Conservation (phyloP, 352 stramenopile species). For the Phytopythium litorale region DNA sequence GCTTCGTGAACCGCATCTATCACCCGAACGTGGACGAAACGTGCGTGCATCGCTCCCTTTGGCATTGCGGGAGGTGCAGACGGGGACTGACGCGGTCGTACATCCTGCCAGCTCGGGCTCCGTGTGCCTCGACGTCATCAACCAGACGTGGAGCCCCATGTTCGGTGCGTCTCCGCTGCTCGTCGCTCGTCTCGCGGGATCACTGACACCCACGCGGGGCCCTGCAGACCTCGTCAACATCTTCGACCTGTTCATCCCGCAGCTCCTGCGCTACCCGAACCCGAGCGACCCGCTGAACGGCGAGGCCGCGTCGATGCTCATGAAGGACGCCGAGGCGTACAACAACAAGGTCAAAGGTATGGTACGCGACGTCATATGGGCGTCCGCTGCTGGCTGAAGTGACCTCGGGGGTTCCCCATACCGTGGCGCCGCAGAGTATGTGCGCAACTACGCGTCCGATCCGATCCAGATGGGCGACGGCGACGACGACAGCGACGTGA, state of each 20-base stretch:
- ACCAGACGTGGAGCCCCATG: slow-evolving; percentile 94
- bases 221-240: slow-evolving; percentile 89
- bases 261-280: slow-evolving; percentile 92
- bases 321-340: slow-evolving; percentile 87
- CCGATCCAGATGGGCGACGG: slow-evolving; percentile 67
- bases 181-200: neutral
- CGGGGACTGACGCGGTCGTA: neutral
- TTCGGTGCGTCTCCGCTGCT: slow-evolving; percentile 28
- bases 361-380: neutral
- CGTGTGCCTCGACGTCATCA: slow-evolving; percentile 93
- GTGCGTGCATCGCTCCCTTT: slow-evolving; percentile 23
- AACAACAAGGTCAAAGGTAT: slow-evolving; percentile 86
- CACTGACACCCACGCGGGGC: neutral
- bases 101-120: slow-evolving; percentile 68
- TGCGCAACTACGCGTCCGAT: slow-evolving; percentile 72
- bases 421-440: slow-evolving; percentile 49
- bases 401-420: neutral
- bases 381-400: neutral
- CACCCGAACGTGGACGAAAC: slow-evolving; percentile 94
- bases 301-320: slow-evolving; percentile 85
- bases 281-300: slow-evolving; percentile 90
- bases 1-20: slow-evolving; percentile 92
- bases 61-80: slow-evolving; percentile 2
- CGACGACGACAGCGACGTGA: slow-evolving; percentile 78
- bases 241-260: slow-evolving; percentile 92